Evolutionary conservation across 2,329 filamentous ascomycete genomes (phyloP).

Genomic region (Ophiostoma piceae): DNA sequence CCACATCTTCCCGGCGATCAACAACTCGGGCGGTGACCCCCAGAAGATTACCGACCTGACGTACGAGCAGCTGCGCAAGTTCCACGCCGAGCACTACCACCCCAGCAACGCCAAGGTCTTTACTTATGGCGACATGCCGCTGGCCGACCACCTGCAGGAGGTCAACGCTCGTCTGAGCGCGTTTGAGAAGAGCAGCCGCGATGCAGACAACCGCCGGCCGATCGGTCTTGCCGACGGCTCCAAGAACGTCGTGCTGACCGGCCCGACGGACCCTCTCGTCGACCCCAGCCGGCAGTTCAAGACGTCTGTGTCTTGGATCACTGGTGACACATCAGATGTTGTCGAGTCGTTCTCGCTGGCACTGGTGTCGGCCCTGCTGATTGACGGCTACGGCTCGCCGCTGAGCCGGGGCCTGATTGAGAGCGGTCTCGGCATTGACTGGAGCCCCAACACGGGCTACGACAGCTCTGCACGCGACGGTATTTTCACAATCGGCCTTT

Average conservation of each 20-base stretch:
- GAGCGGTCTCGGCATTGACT: slow-evolving; percentile 83
- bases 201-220: slow-evolving; percentile 70
- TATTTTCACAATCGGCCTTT: slow-evolving; percentile 86
- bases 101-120: slow-evolving; percentile 95
- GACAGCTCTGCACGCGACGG: slow-evolving; percentile 71
- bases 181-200: slow-evolving; percentile 63
- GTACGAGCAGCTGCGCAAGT: slow-evolving; percentile 79
- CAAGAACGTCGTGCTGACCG: slow-evolving; percentile 63
- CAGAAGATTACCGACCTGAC: slow-evolving; percentile 94
- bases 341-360: slow-evolving; percentile 84
- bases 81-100: slow-evolving; percentile 91
- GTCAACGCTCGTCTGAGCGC: slow-evolving; percentile 67
- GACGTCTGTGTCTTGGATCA: slow-evolving; percentile 88
- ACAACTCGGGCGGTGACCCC: slow-evolving; percentile 95
- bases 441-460: slow-evolving; percentile 90
- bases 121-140: slow-evolving; percentile 89
- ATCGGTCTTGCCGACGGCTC: slow-evolving; percentile 63
- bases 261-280: slow-evolving; percentile 81
- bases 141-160: slow-evolving; percentile 73
- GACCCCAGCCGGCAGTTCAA: slow-evolving; percentile 85
- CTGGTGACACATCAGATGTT: slow-evolving; percentile 74
- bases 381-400: slow-evolving; percentile 93
- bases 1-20: slow-evolving; percentile 85
- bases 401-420: slow-evolving; percentile 86
- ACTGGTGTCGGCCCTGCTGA: slow-evolving; percentile 74